phyloP scores from a whole-genome alignment of 1,284 basidiomycete species.

The Cutaneotrichosporon daszewskae region DNA sequence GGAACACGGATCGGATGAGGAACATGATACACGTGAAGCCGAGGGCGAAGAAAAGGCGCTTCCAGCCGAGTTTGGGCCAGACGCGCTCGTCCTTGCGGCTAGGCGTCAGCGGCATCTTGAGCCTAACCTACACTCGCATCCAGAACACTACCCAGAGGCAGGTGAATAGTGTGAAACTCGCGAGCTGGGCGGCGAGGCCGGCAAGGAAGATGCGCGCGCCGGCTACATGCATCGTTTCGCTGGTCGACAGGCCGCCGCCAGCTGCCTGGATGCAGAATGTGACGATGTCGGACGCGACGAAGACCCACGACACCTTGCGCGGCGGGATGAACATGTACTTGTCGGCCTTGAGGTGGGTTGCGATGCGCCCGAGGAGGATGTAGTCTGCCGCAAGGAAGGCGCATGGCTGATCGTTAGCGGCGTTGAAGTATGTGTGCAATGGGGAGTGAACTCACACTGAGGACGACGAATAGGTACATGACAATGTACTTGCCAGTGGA shows the following conservation, averaged over 20 bases:
- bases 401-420: conserved; percentile 52
- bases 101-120: neutral
- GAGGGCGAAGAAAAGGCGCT: conserved; percentile 54
- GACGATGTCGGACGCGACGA: conserved; percentile 51
- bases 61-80: conserved; percentile 52
- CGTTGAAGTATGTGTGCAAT: too few relatives aligned
- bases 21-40: conserved; percentile 53
- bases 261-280: conserved; percentile 61
- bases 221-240: conserved; percentile 36
- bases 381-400: conserved; percentile 71
- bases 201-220: conserved; percentile 54
- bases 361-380: conserved; percentile 60
- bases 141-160: conserved; percentile 57
- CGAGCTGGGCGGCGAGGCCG: conserved; percentile 58
- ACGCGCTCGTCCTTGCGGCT: conserved; percentile 7
- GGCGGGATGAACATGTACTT: conserved; percentile 40
- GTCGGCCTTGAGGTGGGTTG: conserved; percentile 53
- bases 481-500: conserved; percentile 10
- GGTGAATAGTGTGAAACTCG: conserved; percentile 60
- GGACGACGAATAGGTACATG: conserved; percentile 16
- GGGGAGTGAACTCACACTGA: conserved; percentile 2
- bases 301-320: conserved; percentile 26
- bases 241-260: conserved; percentile 45
- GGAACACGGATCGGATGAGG: conserved; percentile 58
- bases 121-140: conserved; percentile 50